Conservation (phyloP, 345 rosid genomes). For the Aquilaria malaccensis region DNA sequence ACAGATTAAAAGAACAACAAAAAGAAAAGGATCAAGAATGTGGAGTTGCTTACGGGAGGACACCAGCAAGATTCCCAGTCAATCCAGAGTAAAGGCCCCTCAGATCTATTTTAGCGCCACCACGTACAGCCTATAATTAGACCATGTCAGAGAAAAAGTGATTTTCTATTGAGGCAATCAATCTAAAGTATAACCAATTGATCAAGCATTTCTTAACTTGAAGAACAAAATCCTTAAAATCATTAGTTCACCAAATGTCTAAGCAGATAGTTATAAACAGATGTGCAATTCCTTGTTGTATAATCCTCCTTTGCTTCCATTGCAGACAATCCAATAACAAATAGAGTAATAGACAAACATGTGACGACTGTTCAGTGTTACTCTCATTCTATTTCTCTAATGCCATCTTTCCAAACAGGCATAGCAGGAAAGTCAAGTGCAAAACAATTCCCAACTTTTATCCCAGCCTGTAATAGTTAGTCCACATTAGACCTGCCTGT, state of each 20-base stretch:
- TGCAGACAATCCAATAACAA: too few relatives aligned
- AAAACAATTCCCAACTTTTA: background rate
- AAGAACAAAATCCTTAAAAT: background rate
- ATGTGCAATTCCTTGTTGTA: too few relatives aligned
- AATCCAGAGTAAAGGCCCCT: slow-evolving; percentile 97
- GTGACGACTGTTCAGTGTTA: too few relatives aligned
- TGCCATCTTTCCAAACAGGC: background rate
- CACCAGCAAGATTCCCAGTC: slow-evolving; percentile 89
- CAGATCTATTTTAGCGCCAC: slow-evolving; percentile 71
- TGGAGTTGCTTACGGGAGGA: slow-evolving; percentile 68
- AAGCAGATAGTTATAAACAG: too few relatives aligned
- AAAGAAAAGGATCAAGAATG: slow-evolving; percentile 5
- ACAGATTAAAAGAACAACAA: background rate
- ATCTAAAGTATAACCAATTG: background rate
- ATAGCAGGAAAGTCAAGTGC: background rate
- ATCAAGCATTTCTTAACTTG: background rate
- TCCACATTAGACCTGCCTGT: slow-evolving; percentile 55
- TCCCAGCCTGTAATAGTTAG: background rate
- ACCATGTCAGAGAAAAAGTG: background rate
- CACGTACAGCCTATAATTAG: slow-evolving; percentile 60
- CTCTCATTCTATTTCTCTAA: too few relatives aligned
- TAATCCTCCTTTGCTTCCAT: too few relatives aligned
- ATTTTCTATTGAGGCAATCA: background rate
- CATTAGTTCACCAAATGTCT: background rate
- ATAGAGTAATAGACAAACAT: too few relatives aligned